Base-by-base conservation (phyloP, 2,329 filamentous ascomycete species). In the Magnaporthales sp. region DNA sequence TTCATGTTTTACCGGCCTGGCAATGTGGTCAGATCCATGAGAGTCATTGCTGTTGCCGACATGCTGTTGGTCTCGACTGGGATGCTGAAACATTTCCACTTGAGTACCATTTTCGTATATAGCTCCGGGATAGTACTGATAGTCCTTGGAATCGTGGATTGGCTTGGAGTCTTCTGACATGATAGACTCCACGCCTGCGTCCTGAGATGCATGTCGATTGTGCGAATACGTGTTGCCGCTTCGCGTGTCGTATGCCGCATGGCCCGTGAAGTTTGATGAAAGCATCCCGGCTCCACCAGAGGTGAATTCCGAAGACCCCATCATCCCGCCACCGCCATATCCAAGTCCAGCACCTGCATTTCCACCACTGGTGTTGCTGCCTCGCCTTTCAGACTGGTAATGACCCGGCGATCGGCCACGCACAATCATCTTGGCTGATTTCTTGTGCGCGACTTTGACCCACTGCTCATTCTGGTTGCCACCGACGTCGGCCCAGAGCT, bases 361-460 rank as follows among this genome's bases (percentile, higher is more conserved):
- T 58, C 54, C 54, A 58, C 54, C 54, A 72, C 89, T 91, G 72
- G 88, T 86, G 2, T 88, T 83, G 74, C 88, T 91, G 65, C 87
- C 84, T 66, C 89, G 84, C 69, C 89, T 81, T 70, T 89, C 88
- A 61, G 89, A 86, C 73, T 91, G 89, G 76, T 93, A 93, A 73
- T 93, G 92, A 1, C 91, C 91, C 0, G 91, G 91, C 8, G 90
- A 93, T 29, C 91, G 86, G 6, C 92, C 92, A 26, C 92, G 89
- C n/a, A 95, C 91, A 71, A 96, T 92, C 84, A 95, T 91, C 74
- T 90, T 91, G 68, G 89, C 87, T 6, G 91, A 94, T 72, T 91
- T 87, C 63, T 85, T 84, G 67, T 86, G 86, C 3, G 91, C 91
- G 65, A 95, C 81, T 73, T 90, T 89, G 72, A 93, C 79, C 79